These are phyloP conservation scores for Parietichytrium sp. DNA, from an alignment of 108 stramenopile genomes.

Conservation along the genomic window DNA sequence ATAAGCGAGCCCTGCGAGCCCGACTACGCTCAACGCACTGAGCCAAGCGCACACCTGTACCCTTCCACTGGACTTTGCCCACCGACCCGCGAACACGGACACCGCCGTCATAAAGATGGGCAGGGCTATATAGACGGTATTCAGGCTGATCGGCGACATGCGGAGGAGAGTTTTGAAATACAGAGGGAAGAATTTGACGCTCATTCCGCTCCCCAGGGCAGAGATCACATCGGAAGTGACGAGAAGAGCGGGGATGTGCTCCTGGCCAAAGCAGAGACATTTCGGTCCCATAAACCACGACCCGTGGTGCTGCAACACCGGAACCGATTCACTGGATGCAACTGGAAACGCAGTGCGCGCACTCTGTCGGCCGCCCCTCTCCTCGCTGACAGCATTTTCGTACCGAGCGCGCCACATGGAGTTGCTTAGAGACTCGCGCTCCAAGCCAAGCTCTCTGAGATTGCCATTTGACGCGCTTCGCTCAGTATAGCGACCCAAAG, in stretches of 20 bases:
- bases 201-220: constrained; percentile 71
- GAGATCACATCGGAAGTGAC: constrained; percentile 59
- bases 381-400: too few relatives aligned
- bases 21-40: constrained; percentile 55
- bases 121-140: constrained; percentile 61
- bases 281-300: too few relatives aligned
- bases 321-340: too few relatives aligned
- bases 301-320: too few relatives aligned
- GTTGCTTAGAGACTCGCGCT: too few relatives aligned
- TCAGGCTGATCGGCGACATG: constrained; percentile 61
- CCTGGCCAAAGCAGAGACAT: too few relatives aligned
- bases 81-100: constrained; percentile 47
- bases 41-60: constrained; percentile 48
- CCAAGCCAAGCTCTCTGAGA: too few relatives aligned
- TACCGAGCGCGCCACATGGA: too few relatives aligned
- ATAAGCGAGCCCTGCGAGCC: constrained; percentile 60
- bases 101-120: constrained; percentile 56
- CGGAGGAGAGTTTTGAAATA: constrained; percentile 62
- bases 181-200: constrained; percentile 71
- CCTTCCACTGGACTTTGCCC: constrained; percentile 51
- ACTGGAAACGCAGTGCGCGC: too few relatives aligned
- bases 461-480: too few relatives aligned
- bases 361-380: too few relatives aligned
- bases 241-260: constrained; percentile 48
- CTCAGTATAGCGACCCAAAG: too few relatives aligned